Percentiles rank a stretch among this genome's conserved stretches.
Evolutionary conservation across 257 asterid genomes (phyloP).

Genomic region (Striga asiatica): DNA sequence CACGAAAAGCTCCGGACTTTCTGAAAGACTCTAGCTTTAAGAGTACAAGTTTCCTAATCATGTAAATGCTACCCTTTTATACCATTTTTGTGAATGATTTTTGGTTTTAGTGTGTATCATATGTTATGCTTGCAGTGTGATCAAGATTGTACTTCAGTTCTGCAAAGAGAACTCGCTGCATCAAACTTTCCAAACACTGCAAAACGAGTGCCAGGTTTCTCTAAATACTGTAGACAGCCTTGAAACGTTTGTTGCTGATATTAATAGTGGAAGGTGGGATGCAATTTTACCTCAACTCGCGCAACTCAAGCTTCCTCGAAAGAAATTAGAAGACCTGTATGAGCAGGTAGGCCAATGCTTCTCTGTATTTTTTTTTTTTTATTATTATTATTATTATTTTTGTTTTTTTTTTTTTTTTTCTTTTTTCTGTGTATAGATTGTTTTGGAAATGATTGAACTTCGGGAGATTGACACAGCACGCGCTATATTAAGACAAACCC

Average conservation of each 20-base stretch:
- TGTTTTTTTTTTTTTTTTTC: slow-evolving; percentile 5
- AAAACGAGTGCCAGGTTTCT: slow-evolving; percentile 94
- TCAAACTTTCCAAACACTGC: slow-evolving; percentile 76
- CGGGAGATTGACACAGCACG: slow-evolving; percentile 98
- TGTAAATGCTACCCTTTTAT: not conserved
- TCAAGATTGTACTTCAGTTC: slow-evolving; percentile 92
- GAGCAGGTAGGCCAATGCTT: slow-evolving; percentile 81
- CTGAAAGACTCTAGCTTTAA: not conserved
- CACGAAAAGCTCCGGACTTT: not conserved
- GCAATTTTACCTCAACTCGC: slow-evolving; percentile 93
- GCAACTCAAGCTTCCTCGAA: slow-evolving; percentile 87
- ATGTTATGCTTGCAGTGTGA: slow-evolving; percentile 52
- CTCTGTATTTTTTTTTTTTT: not conserved
- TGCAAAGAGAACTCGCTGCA: slow-evolving; percentile 96
- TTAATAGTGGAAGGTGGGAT: slow-evolving; percentile 97
- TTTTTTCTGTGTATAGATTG: slow-evolving; percentile 41
- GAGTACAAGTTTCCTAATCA: not conserved
- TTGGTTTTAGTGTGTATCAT: not conserved
- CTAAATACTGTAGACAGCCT: slow-evolving; percentile 90
- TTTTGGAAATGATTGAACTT: slow-evolving; percentile 95
- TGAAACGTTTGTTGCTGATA: slow-evolving; percentile 81
- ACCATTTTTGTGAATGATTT: not conserved
- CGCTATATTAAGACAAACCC: slow-evolving; percentile 91
- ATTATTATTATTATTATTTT: not conserved
- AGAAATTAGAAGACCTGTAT: slow-evolving; percentile 83